phyloP scores from a whole-genome alignment of 352 stramenopile species.

The Vaucheria bursata region DNA sequence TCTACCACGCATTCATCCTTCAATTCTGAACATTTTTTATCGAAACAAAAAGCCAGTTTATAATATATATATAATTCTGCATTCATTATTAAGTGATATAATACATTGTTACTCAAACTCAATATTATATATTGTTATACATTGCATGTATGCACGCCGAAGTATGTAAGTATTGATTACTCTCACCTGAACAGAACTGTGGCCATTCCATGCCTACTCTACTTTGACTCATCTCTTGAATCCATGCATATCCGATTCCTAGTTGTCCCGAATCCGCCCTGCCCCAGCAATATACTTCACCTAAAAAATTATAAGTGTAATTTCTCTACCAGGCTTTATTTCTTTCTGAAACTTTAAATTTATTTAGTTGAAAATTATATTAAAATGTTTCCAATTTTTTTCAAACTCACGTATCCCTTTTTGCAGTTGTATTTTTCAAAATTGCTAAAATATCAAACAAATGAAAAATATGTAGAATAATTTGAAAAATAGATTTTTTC shows the following conservation, averaged over 20 bases:
- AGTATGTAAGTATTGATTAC: background rate
- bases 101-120: background rate
- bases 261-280: conserved; percentile 42
- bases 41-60: background rate
- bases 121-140: background rate
- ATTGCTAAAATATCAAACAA: too few species aligned
- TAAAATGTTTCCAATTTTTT: too few species aligned
- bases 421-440: too few species aligned
- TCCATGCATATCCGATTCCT: conserved; percentile 40
- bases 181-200: background rate
- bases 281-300: conserved; percentile 43
- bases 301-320: background rate
- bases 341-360: too few species aligned
- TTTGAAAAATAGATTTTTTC: too few species aligned
- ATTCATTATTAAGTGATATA: background rate
- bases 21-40: background rate
- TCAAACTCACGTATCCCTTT: too few species aligned
- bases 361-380: too few species aligned
- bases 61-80: background rate
- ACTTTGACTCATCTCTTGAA: conserved; percentile 26
- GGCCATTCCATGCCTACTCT: conserved; percentile 43
- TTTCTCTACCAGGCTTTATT: too few species aligned
- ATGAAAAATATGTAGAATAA: too few species aligned
- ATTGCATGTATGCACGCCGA: background rate
- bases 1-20: background rate